A percentile compares a stretch with the other conserved stretches of the same genome.
Evolutionary conservation across 441 rosid genomes (phyloP).

Genomic region (Euphorbia schlechtendalii): DNA sequence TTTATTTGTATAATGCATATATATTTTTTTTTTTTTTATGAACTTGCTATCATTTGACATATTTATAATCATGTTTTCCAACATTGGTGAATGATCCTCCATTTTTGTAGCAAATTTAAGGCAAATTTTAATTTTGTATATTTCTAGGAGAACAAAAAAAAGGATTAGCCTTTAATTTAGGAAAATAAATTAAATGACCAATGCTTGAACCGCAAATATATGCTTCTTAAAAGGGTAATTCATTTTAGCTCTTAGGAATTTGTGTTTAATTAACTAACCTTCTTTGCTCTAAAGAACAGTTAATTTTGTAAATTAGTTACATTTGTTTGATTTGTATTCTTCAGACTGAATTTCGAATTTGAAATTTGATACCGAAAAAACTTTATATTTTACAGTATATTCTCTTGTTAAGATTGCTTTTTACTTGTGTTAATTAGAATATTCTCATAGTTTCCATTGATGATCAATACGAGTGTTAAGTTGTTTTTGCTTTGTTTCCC

Average conservation of each 20-base stretch:
- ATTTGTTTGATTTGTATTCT: not conserved
- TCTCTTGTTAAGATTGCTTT: too few relatives aligned
- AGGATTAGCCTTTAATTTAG: not conserved
- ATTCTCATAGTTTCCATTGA: too few relatives aligned
- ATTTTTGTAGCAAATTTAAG: not conserved
- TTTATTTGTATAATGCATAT: not conserved
- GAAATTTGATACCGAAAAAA: not conserved
- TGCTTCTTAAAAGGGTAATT: not conserved
- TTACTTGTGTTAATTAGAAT: too few relatives aligned
- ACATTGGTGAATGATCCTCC: slow-evolving; percentile 14
- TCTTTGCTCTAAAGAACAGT: not conserved
- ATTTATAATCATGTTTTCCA: not conserved
- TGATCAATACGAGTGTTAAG: too few relatives aligned
- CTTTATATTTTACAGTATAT: too few relatives aligned
- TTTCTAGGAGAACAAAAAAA: not conserved
- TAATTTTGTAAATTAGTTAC: not conserved
- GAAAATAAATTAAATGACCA: not conserved
- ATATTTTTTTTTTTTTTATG: not conserved
- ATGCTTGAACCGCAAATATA: not conserved
- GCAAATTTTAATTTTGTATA: not conserved
- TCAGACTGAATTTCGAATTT: not conserved
- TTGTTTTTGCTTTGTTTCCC: too few relatives aligned
- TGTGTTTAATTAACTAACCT: not conserved
- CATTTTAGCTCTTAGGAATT: not conserved
- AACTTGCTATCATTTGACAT: not conserved